Evolutionary conservation across 2,329 filamentous ascomycete species (phyloP).

Genomic region (Emydomyces testavorans): DNA sequence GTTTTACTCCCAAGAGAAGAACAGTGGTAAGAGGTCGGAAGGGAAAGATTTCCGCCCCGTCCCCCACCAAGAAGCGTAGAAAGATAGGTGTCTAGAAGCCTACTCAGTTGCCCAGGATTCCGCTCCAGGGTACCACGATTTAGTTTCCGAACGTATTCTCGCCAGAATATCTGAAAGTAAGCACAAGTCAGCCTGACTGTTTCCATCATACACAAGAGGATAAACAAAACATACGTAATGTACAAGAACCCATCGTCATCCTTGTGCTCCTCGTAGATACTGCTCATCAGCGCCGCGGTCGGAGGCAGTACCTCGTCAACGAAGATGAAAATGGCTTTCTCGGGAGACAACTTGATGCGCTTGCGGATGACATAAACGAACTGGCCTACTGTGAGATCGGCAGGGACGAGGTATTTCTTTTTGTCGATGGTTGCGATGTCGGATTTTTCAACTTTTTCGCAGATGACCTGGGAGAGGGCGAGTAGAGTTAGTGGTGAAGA

Average conservation of each 20-base stretch:
- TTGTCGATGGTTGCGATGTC: slow-evolving; percentile 99
- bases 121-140: not conserved
- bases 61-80: too few relatives aligned
- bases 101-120: too few relatives aligned
- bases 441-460: slow-evolving; percentile 98
- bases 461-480: slow-evolving; percentile 63
- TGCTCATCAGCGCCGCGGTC: slow-evolving; percentile 95
- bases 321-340: slow-evolving; percentile 99
- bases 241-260: slow-evolving; percentile 82
- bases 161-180: slow-evolving; percentile 62
- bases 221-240: slow-evolving; percentile 60
- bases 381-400: slow-evolving; percentile 95
- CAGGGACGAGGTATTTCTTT: slow-evolving; percentile 98
- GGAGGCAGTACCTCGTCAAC: slow-evolving; percentile 96
- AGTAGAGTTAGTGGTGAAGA: slow-evolving; percentile 5
- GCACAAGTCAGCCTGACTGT: slow-evolving; percentile 15
- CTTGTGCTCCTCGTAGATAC: slow-evolving; percentile 99
- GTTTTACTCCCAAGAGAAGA: not conserved
- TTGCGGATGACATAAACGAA: slow-evolving; percentile 99
- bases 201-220: not conserved
- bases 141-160: slow-evolving; percentile 87
- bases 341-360: slow-evolving; percentile 97
- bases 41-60: too few relatives aligned
- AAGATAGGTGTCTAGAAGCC: too few relatives aligned
- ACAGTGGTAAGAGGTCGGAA: not conserved